Evolutionary conservation across 768 basidiomycete genomes (phyloP).

Genomic region (Nidula microcarpa): DNA sequence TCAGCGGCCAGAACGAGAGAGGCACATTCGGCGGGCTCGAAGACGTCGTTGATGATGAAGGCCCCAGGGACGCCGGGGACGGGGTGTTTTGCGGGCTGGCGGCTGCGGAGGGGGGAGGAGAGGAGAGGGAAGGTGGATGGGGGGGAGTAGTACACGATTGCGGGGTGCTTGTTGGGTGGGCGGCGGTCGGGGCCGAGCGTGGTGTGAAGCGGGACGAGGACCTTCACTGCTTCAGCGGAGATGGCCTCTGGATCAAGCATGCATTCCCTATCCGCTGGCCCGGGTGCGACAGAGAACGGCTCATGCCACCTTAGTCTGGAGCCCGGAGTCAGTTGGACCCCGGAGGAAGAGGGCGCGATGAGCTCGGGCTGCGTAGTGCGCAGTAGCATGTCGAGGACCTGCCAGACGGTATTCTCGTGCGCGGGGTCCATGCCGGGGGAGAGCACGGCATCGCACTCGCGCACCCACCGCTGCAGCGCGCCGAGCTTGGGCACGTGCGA

Average conservation of each 20-base stretch:
- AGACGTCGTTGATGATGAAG: constrained; percentile 45
- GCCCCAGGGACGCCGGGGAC: constrained; percentile 44
- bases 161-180: constrained; percentile 50
- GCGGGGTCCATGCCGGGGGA: constrained; percentile 31
- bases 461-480: constrained; percentile 52
- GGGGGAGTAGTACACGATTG: constrained; percentile 43
- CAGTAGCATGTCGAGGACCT: constrained; percentile 46
- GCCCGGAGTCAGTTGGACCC: constrained; percentile 19
- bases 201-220: constrained; percentile 25
- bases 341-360: constrained; percentile 15
- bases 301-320: constrained; percentile 27
- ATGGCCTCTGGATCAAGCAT: constrained; percentile 9
- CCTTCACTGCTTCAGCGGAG: constrained; percentile 9
- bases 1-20: constrained; percentile 42
- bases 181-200: constrained; percentile 44
- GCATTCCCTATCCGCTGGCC: constrained; percentile 2
- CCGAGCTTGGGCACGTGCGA: constrained; percentile 46
- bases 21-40: constrained; percentile 39
- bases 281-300: constrained; percentile 24
- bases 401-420: constrained; percentile 39
- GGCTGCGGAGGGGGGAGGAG: constrained; percentile 14
- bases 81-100: constrained; percentile 26
- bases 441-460: constrained; percentile 53
- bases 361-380: constrained; percentile 38
- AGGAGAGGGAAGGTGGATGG: constrained; percentile 27